These are phyloP conservation scores for Sporothrix dimorphospora DNA, from an alignment of 2,329 filamentous ascomycete species.

Conservation along the genomic window DNA sequence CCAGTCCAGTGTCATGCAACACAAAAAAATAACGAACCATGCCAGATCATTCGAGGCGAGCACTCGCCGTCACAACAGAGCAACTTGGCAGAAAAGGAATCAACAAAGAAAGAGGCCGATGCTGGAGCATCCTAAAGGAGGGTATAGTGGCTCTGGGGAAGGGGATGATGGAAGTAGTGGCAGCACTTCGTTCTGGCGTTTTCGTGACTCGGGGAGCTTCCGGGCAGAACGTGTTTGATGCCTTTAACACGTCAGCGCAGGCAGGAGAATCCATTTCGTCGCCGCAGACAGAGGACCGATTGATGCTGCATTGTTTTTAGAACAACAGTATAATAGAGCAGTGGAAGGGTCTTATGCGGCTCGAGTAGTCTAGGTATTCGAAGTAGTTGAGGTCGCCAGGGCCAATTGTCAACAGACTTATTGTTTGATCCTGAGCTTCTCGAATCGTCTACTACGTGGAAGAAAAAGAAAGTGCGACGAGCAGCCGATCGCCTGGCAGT, in stretches of 20 bases:
- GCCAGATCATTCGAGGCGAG: neutral
- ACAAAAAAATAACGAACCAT: neutral
- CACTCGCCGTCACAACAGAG: neutral
- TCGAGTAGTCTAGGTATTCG: neutral
- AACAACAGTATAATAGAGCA: neutral
- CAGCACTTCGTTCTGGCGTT: slow-evolving; percentile 30
- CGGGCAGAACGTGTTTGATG: neutral
- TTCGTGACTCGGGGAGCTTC: slow-evolving; percentile 29
- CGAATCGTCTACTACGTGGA: neutral
- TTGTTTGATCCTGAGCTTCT: neutral
- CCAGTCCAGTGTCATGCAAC: neutral
- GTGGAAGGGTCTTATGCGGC: neutral
- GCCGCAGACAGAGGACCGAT: neutral
- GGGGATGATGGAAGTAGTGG: slow-evolving; percentile 1
- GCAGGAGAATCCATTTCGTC: neutral
- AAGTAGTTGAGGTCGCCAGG: neutral
- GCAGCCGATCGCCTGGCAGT: neutral
- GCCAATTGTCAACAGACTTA: neutral
- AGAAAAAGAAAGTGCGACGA: neutral
- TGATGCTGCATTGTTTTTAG: neutral
- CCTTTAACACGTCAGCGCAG: too few species aligned
- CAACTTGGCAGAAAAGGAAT: neutral
- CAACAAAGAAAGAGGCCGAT: neutral
- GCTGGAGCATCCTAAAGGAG: neutral
- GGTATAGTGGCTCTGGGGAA: neutral